A percentile compares a stretch with the other conserved stretches of the same genome.
Evolutionary conservation across 345 rosid species (phyloP).

Genomic region (Rhodomyrtus tomentosa): DNA sequence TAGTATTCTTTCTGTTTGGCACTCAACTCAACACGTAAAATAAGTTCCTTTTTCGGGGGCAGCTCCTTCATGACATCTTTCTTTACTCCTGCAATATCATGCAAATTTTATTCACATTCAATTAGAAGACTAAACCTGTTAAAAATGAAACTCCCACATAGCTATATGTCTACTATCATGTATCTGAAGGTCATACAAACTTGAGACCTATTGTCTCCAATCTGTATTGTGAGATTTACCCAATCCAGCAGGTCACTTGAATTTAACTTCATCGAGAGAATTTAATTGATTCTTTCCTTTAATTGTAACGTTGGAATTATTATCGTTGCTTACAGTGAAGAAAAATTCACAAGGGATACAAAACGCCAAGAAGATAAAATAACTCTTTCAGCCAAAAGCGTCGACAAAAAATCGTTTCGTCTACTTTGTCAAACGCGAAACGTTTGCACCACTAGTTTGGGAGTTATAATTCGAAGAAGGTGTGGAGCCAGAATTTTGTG

Average conservation of each 20-base stretch:
- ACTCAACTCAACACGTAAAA: slow-evolving; percentile 90
- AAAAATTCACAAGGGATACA: not conserved
- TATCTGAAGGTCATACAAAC: not conserved
- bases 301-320: not conserved
- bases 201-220: not conserved
- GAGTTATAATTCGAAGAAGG: slow-evolving; percentile 73
- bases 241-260: not conserved
- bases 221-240: not conserved
- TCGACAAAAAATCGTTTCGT: not conserved
- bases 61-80: slow-evolving; percentile 98
- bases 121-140: not conserved
- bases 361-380: not conserved
- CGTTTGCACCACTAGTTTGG: slow-evolving; percentile 1
- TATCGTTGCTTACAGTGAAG: not conserved
- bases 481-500: slow-evolving; percentile 98
- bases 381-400: not conserved
- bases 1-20: slow-evolving; percentile 93
- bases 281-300: not conserved
- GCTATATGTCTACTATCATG: not conserved
- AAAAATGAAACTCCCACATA: not conserved
- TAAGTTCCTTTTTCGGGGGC: slow-evolving; percentile 98
- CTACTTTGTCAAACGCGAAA: not conserved
- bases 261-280: not conserved
- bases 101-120: not conserved
- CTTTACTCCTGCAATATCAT: slow-evolving; percentile 72